Base-by-base conservation (phyloP, 2,329 filamentous ascomycete species). In the Exophiala spinifera region DNA sequence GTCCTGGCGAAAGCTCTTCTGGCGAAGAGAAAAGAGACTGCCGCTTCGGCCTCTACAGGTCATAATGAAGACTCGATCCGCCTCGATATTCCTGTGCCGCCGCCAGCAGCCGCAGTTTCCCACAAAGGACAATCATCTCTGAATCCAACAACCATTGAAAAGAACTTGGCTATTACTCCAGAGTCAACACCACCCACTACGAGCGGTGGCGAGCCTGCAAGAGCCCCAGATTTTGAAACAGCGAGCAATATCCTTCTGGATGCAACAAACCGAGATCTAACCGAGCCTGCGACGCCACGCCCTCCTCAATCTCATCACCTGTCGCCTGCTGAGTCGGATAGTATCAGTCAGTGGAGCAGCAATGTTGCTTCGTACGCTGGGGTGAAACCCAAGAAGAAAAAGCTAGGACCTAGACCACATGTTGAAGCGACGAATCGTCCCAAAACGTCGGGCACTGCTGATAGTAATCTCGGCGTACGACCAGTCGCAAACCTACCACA, bases 351-450 rank as follows among this genome's bases (percentile, higher is more conserved):
- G 40, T 68, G 67, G 50, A 68, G 65, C 56, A 76, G 76, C 49
- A 76, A 79, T 61, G 75, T 74, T 19, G 68, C 74, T 5, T 59
- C 59, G 11, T 61, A 55, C 46, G 46, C 53, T 13, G 36, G 46
- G 7, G 49, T 49, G 15, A 52, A 55, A 19, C 34, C 53, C 15
- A 87, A 86, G 40, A 96, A 95, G 69, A 85, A 96, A 52, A 96
- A 95, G 72, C 81, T 96, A 40, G 94, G 86, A 1, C 92, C 94
- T 8, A 82, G 92, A 43, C 91, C 91, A 21, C 92, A 90, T 58
- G 75, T 80, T 37, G 72, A 76, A 61, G 78, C 82, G 53, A 79
- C 80, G 64, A 81, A 84, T 56, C 80, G 85, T 44, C 79, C 81
- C 43, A 77, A 86, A 73, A 72, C 84, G 69, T 72, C 79, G 49